phyloP scores from a whole-genome alignment of 805 yeast genomes.

The Cyberlindnera amylophila region DNA sequence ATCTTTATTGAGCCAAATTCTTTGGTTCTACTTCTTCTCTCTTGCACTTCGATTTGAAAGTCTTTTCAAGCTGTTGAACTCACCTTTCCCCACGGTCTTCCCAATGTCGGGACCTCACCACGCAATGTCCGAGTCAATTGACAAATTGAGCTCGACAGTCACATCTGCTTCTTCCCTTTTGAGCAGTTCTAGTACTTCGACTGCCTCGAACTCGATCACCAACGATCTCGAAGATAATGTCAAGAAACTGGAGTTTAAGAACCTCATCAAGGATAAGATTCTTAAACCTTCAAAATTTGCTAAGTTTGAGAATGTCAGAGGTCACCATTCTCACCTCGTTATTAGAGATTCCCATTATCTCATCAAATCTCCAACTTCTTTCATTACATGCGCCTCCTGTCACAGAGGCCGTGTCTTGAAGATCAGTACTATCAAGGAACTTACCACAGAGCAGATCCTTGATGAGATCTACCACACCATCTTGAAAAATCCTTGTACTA shows the following conservation, averaged over 20 bases:
- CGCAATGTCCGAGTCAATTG: no score
- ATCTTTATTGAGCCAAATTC: no score
- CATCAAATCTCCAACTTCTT: constrained; percentile 24
- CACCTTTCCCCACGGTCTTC: no score
- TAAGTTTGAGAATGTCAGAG: constrained; percentile 14
- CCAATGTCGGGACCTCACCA: no score
- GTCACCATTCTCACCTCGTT: constrained; percentile 27
- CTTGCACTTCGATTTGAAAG: no score
- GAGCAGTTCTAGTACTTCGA: no score
- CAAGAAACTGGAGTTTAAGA: constrained; percentile 24
- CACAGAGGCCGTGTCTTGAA: constrained; percentile 28
- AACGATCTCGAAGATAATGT: constrained; percentile 15
- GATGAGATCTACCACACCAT: constrained; percentile 25
- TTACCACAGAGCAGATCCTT: constrained; percentile 20
- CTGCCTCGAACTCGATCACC: no score
- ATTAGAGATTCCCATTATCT: constrained; percentile 28
- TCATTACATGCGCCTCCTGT: constrained; percentile 28
- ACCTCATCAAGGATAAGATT: constrained; percentile 25
- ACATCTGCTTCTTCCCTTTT: no score
- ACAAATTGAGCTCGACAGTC: no score
- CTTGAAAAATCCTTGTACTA: constrained; percentile 23
- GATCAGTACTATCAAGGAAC: constrained; percentile 20
- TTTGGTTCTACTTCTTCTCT: no score
- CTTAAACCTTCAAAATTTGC: constrained; percentile 26
- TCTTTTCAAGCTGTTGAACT: no score